phyloP scores from a whole-genome alignment of 441 rosid species.

The Gossypium trilobum region DNA sequence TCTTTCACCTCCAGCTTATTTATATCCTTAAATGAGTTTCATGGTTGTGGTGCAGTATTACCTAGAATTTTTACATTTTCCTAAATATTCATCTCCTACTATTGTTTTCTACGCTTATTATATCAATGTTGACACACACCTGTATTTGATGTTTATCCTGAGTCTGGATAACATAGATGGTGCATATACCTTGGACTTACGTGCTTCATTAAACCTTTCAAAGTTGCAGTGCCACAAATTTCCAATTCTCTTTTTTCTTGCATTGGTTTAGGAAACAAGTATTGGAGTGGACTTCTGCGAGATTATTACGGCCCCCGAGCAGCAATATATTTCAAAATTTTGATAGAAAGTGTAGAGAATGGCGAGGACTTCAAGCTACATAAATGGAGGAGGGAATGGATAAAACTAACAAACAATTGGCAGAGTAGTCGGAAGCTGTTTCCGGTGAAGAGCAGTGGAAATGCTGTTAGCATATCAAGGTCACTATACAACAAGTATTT shows the following conservation, averaged over 20 bases:
- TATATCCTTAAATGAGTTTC: background rate
- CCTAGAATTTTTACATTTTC: background rate
- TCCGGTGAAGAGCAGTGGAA: slow-evolving; percentile 33
- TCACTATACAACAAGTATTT: slow-evolving; percentile 46
- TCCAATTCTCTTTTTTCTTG: background rate
- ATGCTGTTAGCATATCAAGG: slow-evolving; percentile 33
- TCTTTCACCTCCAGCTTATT: background rate
- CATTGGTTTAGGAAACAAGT: slow-evolving; percentile 46
- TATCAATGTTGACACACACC: background rate
- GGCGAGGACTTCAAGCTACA: slow-evolving; percentile 35
- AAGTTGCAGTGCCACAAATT: background rate
- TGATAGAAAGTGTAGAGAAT: slow-evolving; percentile 34
- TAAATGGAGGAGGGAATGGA: slow-evolving; percentile 62
- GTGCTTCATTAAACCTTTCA: background rate
- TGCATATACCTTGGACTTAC: slow-evolving; percentile 1
- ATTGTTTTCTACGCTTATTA: background rate
- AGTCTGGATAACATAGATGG: background rate
- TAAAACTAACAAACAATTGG: slow-evolving; percentile 60
- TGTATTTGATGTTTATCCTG: background rate
- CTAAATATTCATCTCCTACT: background rate
- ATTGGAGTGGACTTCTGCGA: slow-evolving; percentile 56
- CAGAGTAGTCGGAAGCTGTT: slow-evolving; percentile 34
- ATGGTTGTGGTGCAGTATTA: background rate
- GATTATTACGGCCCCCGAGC: slow-evolving; percentile 66
- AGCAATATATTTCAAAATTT: slow-evolving; percentile 47